phyloP scores from a whole-genome alignment of 371 early-diverging fungal genomes.

The Ordospora pajunii region DNA sequence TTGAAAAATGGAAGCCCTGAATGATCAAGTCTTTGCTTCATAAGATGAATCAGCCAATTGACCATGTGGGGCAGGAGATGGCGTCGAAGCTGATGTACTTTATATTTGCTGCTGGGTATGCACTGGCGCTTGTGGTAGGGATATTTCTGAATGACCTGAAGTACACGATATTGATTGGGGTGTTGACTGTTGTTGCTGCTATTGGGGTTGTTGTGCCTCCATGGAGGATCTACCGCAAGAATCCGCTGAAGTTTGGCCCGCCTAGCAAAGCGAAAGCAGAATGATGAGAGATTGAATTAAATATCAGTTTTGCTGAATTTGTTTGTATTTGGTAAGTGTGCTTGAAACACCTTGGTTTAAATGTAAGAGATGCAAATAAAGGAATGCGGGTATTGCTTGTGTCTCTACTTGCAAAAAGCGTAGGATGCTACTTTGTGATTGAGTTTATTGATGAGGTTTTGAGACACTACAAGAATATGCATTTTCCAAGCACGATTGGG shows the following conservation, averaged over 20 bases:
- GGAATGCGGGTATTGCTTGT: not conserved
- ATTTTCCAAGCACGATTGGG: not conserved
- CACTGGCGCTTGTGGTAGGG: constrained; percentile 47
- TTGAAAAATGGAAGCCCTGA: not conserved
- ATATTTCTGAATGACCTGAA: constrained; percentile 42
- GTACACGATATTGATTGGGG: constrained; percentile 43
- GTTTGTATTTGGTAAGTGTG: not conserved
- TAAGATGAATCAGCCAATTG: constrained; percentile 55
- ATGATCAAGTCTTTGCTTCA: constrained; percentile 7
- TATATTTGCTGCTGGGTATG: constrained; percentile 51
- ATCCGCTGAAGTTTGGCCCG: constrained; percentile 54
- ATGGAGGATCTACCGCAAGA: constrained; percentile 57
- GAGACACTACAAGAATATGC: not conserved
- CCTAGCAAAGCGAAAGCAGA: constrained; percentile 25
- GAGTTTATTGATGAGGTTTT: not conserved
- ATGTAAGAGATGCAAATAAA: not conserved
- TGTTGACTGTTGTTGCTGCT: constrained; percentile 18
- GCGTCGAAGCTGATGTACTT: constrained; percentile 44
- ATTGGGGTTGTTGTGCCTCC: constrained; percentile 54
- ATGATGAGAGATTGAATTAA: not conserved
- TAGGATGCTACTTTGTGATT: not conserved
- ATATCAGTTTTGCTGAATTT: not conserved
- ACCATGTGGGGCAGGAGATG: constrained; percentile 59
- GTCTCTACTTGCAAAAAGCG: not conserved
- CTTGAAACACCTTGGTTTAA: not conserved